Percentiles rank a stretch among this genome's conserved stretches.
These are phyloP conservation scores for Grosmannia serpens DNA, from an alignment of 2,329 filamentous ascomycete genomes.

Conservation along the genomic window DNA sequence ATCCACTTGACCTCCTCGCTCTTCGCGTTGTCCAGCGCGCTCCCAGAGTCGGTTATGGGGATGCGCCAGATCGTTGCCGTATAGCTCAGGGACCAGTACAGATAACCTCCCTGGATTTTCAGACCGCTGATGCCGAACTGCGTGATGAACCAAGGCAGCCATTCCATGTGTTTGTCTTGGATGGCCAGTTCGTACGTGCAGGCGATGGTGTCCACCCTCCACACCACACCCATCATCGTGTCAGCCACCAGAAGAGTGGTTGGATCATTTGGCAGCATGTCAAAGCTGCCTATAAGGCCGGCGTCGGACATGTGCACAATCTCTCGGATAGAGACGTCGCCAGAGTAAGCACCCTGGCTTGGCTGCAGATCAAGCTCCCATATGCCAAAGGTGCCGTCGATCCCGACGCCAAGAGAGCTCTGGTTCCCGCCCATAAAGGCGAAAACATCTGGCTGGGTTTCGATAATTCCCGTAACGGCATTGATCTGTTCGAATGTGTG, in stretches of 20 bases:
- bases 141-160: conserved; percentile 25
- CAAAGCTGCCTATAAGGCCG: conserved; percentile 14
- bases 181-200: conserved; percentile 11
- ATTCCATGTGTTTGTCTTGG: conserved; percentile 15
- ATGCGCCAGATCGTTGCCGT: conserved; percentile 17
- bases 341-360: not conserved
- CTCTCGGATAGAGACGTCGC: not conserved
- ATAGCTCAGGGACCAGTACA: conserved; percentile 36
- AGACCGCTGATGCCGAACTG: conserved; percentile 24
- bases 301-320: conserved; percentile 11
- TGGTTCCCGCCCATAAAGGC: conserved; percentile 10
- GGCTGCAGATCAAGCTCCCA: conserved; percentile 5
- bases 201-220: conserved; percentile 15
- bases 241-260: conserved; percentile 16
- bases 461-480: conserved; percentile 9
- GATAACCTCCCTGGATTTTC: conserved; percentile 29
- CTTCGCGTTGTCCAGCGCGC: not conserved
- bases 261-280: conserved; percentile 5
- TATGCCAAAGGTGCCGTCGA: conserved; percentile 1
- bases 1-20: not conserved
- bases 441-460: conserved; percentile 11
- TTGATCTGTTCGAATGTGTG: not conserved
- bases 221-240: conserved; percentile 15
- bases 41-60: conserved; percentile 7
- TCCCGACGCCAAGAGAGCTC: not conserved